phyloP scores from a whole-genome alignment of 2,329 filamentous ascomycete species.

The Nothophoma quercina region DNA sequence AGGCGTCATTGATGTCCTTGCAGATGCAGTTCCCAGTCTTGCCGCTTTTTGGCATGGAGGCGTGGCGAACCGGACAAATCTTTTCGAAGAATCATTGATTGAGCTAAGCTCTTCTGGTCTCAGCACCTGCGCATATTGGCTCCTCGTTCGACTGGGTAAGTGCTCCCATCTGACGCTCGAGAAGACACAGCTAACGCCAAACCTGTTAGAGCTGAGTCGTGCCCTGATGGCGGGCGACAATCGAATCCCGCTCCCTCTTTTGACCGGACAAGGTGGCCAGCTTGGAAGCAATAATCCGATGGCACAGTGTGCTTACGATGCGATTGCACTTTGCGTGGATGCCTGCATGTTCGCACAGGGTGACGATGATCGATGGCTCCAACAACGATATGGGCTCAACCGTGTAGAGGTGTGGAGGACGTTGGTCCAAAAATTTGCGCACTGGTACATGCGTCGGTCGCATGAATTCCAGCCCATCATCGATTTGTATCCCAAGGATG shows the following conservation, averaged over 20 bases:
- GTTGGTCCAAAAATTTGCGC: slow-evolving; percentile 22
- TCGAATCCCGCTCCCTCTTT: slow-evolving; percentile 21
- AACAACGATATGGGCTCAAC: slow-evolving; percentile 28
- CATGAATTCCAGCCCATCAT: slow-evolving; percentile 41
- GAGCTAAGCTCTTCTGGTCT: neutral
- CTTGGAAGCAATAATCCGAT: slow-evolving; percentile 3
- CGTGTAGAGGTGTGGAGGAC: slow-evolving; percentile 32
- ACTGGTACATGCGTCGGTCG: slow-evolving; percentile 33
- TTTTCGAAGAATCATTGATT: neutral
- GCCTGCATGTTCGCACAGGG: slow-evolving; percentile 29
- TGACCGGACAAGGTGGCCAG: neutral
- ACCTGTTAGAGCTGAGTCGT: slow-evolving; percentile 32
- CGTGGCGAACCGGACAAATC: neutral
- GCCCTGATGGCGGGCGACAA: slow-evolving; percentile 19
- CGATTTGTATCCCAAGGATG: slow-evolving; percentile 38
- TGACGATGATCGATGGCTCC: slow-evolving; percentile 30
- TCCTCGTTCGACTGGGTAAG: slow-evolving; percentile 30
- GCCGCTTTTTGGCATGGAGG: neutral
- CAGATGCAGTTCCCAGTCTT: slow-evolving; percentile 1
- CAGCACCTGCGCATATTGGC: slow-evolving; percentile 24
- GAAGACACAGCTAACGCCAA: too few relatives aligned
- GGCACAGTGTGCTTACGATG: slow-evolving; percentile 22
- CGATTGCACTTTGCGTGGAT: slow-evolving; percentile 30
- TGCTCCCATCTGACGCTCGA: too few relatives aligned
- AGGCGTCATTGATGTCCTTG: neutral